Base-by-base conservation (phyloP, 805 yeast species). In the Wickerhamomyces chaumierensis region DNA sequence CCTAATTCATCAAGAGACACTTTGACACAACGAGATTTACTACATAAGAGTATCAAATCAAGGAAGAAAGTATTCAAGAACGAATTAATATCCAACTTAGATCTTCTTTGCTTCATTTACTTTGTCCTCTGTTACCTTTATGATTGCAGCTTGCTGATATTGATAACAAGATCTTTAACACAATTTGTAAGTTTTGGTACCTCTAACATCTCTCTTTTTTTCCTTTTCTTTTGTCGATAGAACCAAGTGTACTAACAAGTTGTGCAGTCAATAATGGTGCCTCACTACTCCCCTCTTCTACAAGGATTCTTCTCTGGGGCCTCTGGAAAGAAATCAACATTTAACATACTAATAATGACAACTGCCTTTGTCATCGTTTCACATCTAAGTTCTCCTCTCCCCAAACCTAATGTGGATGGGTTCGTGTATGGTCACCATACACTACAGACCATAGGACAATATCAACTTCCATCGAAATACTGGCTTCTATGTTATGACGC, bases 391-490 rank as follows among this genome's bases (percentile, higher is more conserved):
- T 19, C 47, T n/a, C 46, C 42, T 0, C 28, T 53, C 8, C 58
- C 57, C 2, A 40, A 36, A 7, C 50, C 57, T 1, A 38, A 47
- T 13, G 38, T 35, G 1, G 52, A 46, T 34, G 55, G 56, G 4
- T 53, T 32, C 36, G 36, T 53, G 2, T 52, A 46, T 37, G 58
- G 58, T 2, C 57, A 53, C 29, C 51, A 46, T 27, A 44, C 49
- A 3, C 18, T 53, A n/a, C 55, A 53, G 23, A 19, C 42, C 3
- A 51, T 53, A 20, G 58, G 58, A 3, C 48, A 52, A 28, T 6
- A 9, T 3, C 51, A 46, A 27, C 28, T 53, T 3, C n/a, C 34
- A 1, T 41, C 37, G 19, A 51, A 44, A 23, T 39, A 38, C 11
- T 46, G 42, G 44, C 35, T 53, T 2, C 31, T 39, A 3, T 37